Evolutionary conservation across 768 basidiomycete species (phyloP), one percentile per base, ranked within the genome.

Genomic region (Pleurotus salmoneostramineus): DNA sequence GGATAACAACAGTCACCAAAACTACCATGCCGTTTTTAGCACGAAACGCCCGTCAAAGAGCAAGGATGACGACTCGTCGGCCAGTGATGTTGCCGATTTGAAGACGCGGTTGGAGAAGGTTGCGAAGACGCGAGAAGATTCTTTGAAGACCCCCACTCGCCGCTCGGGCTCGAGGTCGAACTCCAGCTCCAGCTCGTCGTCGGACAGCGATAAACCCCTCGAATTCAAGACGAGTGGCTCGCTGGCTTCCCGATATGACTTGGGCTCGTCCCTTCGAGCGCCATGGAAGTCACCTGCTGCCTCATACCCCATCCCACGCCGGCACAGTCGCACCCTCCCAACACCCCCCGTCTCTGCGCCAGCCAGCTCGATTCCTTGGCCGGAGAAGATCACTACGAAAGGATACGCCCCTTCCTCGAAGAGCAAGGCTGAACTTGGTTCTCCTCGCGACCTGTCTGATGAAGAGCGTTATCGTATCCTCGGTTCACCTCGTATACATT

Each of bases 1-100:
- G 96, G 96, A 98, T 70, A 95, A 92, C 74, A 96, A 97, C 67
- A 68, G 64, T 27, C 87, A 88, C 1, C 68, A 77, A 56, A 92
- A 98, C 68, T 98, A 96, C 70, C 74, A 83, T 48, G 82, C 91
- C 56, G 82, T 77, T 57, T 95, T 98, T 66, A 72, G 71, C 56
- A 73, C 74, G 61, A 59, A 56, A 17, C 44, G 32, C 7, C 56
- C 27, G 43, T 52, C 66, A 40, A 69, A 62, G 45, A 62, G 69
- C 51, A 71, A 67, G 17, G 71, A 71, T 31, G 74, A 74, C 56
- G 67, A 75, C 64, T 66, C 77, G 48, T 66, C 74, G n/a, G 69
- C 72, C 62, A 74, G 76, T 60, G 70, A 83, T 50, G 77, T 90
- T 62, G 81, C 77, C 21, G 83, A 89, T 67, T 74, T 95, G 57